These are phyloP conservation scores for Fusarium aywerte DNA, from an alignment of 2,329 filamentous ascomycete genomes.

Conservation along the genomic window DNA sequence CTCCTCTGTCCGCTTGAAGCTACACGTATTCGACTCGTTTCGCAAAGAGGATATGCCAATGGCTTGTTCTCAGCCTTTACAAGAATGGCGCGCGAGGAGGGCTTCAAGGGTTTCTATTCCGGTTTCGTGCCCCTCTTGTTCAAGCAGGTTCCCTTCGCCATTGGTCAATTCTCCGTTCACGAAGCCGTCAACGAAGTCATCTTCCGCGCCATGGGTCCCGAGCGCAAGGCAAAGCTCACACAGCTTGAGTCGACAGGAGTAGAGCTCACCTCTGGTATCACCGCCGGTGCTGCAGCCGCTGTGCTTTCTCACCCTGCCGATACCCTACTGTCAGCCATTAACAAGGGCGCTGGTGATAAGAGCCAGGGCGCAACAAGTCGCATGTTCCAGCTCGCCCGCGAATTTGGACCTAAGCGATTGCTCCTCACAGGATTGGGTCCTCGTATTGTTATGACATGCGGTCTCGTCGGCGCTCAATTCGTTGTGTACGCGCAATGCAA, in stretches of 20 bases:
- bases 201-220: constrained; percentile 73
- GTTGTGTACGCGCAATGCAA: constrained; percentile 68
- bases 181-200: constrained; percentile 86
- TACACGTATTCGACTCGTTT: constrained; percentile 80
- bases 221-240: constrained; percentile 73
- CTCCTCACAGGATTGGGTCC: constrained; percentile 61
- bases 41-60: constrained; percentile 79
- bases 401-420: constrained; percentile 62
- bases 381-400: constrained; percentile 63
- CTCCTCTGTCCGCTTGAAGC: constrained; percentile 92
- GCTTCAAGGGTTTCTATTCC: constrained; percentile 86
- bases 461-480: constrained; percentile 63
- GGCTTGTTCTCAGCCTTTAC: constrained; percentile 77
- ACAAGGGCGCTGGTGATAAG: constrained; percentile 63
- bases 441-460: constrained; percentile 64
- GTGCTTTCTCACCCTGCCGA: constrained; percentile 91
- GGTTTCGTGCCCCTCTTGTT: constrained; percentile 88
- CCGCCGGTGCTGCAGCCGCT: constrained; percentile 89
- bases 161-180: constrained; percentile 94
- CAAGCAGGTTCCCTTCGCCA: constrained; percentile 93
- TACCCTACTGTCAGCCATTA: constrained; percentile 65
- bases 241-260: constrained; percentile 80
- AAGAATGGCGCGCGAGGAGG: constrained; percentile 80
- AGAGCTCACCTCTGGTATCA: constrained; percentile 86
- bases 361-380: constrained; percentile 60